Evolutionary conservation across 768 basidiomycete species (phyloP).

Genomic region (Punctularia strigosozonata): DNA sequence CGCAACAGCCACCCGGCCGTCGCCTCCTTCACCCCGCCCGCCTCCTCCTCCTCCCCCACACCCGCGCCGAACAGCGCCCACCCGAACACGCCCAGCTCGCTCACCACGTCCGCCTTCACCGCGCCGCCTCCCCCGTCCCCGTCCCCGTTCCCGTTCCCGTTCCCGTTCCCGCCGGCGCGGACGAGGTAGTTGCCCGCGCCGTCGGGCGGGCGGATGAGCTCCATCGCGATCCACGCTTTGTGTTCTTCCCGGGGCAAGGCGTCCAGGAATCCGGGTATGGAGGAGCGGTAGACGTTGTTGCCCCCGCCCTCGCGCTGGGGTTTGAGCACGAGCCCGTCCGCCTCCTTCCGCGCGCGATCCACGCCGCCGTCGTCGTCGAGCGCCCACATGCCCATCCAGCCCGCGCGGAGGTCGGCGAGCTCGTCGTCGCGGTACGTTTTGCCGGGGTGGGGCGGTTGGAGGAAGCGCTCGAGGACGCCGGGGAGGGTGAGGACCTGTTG

Average conservation of each 20-base stretch:
- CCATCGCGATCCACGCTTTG: conserved; percentile 93
- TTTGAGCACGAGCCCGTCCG: conserved; percentile 70
- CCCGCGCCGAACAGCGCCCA: conserved; percentile 63
- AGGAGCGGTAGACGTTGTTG: conserved; percentile 84
- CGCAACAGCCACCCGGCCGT: conserved; percentile 76
- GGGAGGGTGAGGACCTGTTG: conserved; percentile 77
- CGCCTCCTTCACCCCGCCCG: conserved; percentile 48
- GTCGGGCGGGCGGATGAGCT: conserved; percentile 71
- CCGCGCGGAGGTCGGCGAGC: conserved; percentile 47
- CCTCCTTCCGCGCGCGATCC: conserved; percentile 35
- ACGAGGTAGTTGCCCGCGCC: conserved; percentile 64
- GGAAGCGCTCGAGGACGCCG: conserved; percentile 64
- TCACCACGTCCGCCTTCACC: conserved; percentile 60
- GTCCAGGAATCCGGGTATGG: conserved; percentile 71
- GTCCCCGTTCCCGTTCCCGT: conserved; percentile 41
- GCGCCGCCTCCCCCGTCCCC: conserved; percentile 38
- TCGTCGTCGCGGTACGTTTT: conserved; percentile 24
- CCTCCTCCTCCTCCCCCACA: conserved; percentile 19
- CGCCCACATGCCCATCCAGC: conserved; percentile 87
- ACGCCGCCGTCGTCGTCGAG: conserved; percentile 38
- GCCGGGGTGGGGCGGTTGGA: conserved; percentile 27
- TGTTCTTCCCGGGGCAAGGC: conserved; percentile 46
- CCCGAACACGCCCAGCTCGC: conserved; percentile 89
- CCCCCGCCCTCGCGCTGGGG: conserved; percentile 98
- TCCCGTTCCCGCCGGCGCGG: conserved; percentile 41